Base-by-base conservation (phyloP, 768 basidiomycete species). In the Daedaleopsis sinensis region DNA sequence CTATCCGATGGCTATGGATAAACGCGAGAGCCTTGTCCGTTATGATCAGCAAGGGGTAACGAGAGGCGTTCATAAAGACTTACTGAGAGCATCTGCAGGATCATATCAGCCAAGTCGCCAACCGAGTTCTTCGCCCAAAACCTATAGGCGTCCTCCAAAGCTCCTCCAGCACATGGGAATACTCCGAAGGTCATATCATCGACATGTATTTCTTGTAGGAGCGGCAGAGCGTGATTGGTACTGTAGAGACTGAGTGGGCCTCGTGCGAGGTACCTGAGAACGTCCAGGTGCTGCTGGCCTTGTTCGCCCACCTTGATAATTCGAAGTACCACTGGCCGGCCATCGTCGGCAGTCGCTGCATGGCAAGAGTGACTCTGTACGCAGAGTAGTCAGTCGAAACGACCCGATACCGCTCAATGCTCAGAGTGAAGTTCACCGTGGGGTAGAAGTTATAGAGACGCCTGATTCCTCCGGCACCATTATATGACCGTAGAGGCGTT, bases 91-190 rank as follows among this genome's bases (percentile, higher is more conserved):
- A 65, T 67, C 53, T 73, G 73, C 66, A 72, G 43, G 5, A 72
- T 38, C 70, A 74, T 72, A n/a, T 74, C 68, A 19, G 71, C 37
- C 35, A 74, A 46, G 55, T 74, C 72, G 4, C 71, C 72, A 0
- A 68, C 70, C 10, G 72, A 72, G 58, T 74, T 74, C 55, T 66
- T 59, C 13, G 72, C 55, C 72, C 72, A 74, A 12, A 1, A 42
- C 11, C 52, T 64, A 58, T 69, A 69, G 3, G 64, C 57, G 2
- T 61, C 44, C 1, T 5, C 1, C 21, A 69, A 21, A 1, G 46
- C 48, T 8, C 15, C 42, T 10, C 69, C 73, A 3, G 67, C 66
- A 43, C 53, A 67, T 13, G 71, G 70, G 52, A 75, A 73, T 23
- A 73, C 48, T 2, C 68, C 70, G 48, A 73, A 71, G 38, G 65